phyloP scores from a whole-genome alignment of 2,329 filamentous ascomycete species.

The Aspergillus uvarum region DNA sequence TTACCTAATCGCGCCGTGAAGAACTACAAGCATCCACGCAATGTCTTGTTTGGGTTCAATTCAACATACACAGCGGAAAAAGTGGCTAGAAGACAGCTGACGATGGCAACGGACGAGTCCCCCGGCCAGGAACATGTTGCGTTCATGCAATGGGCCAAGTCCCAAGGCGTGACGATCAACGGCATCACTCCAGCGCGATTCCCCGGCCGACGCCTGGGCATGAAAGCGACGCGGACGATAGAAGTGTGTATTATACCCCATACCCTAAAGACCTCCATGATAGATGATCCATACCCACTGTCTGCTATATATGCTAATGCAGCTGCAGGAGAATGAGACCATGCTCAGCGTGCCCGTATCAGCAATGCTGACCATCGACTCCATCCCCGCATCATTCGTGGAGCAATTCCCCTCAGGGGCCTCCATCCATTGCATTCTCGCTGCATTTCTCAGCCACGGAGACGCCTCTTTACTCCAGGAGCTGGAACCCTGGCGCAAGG shows the following conservation, averaged over 20 bases:
- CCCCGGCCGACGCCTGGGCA: constrained; percentile 72
- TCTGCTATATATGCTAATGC: not conserved
- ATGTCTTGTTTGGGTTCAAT: not conserved
- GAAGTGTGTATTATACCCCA: constrained; percentile 48
- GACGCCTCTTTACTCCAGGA: constrained; percentile 45
- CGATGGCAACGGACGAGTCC: constrained; percentile 6
- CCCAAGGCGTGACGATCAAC: constrained; percentile 64
- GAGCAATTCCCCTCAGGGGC: constrained; percentile 53
- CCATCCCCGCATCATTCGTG: constrained; percentile 56
- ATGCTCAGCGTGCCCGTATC: constrained; percentile 64
- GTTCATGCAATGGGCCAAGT: constrained; percentile 66
- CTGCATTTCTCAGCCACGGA: constrained; percentile 61
- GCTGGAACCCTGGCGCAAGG: constrained; percentile 60
- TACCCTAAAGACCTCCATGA: not conserved
- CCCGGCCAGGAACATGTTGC: constrained; percentile 36
- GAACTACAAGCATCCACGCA: constrained; percentile 1
- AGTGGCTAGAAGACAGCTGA: constrained; percentile 1
- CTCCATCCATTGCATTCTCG: constrained; percentile 69
- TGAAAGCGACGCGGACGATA: constrained; percentile 66
- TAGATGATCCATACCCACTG: not conserved
- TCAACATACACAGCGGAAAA: not conserved
- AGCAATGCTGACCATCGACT: constrained; percentile 63
- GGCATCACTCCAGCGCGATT: constrained; percentile 66
- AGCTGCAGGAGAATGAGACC: constrained; percentile 53
- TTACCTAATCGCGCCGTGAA: constrained; percentile 3